phyloP scores from a whole-genome alignment of 306 rosid species.

The Lathyrus tuberosus region DNA sequence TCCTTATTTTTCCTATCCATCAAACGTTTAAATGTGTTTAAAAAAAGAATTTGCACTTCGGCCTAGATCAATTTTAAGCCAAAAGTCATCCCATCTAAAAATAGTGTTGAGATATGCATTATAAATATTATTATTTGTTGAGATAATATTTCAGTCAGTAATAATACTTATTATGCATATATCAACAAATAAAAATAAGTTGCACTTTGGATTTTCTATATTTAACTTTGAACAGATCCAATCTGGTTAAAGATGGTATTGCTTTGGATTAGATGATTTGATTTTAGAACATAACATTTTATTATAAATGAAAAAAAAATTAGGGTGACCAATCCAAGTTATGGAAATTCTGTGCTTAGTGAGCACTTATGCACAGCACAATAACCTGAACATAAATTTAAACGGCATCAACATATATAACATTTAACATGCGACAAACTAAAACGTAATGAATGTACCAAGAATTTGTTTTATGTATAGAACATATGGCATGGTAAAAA shows the following conservation, averaged over 20 bases:
- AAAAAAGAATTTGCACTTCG: neutral
- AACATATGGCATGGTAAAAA: neutral
- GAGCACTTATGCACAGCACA: neutral
- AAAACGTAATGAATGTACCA: neutral
- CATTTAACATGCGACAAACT: neutral
- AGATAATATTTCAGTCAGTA: too few relatives aligned
- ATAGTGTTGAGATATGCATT: too few relatives aligned
- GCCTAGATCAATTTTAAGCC: neutral
- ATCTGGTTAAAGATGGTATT: neutral
- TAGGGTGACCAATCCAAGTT: neutral
- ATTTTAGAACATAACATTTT: neutral
- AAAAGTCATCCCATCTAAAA: neutral
- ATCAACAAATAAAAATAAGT: neutral
- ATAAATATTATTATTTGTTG: too few relatives aligned
- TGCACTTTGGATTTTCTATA: neutral
- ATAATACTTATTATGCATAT: too few relatives aligned
- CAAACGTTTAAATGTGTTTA: neutral
- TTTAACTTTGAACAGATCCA: neutral
- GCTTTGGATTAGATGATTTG: neutral
- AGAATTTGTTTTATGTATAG: neutral
- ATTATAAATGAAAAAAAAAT: neutral
- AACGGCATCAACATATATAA: neutral
- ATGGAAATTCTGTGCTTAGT: neutral
- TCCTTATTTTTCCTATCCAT: slow-evolving; percentile 1
- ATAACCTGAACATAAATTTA: neutral